Evolutionary conservation across 225 moss, liverwort and hornwort species (phyloP), one percentile per base, ranked within the genome.

Genomic region (Sphagnum contortum): DNA sequence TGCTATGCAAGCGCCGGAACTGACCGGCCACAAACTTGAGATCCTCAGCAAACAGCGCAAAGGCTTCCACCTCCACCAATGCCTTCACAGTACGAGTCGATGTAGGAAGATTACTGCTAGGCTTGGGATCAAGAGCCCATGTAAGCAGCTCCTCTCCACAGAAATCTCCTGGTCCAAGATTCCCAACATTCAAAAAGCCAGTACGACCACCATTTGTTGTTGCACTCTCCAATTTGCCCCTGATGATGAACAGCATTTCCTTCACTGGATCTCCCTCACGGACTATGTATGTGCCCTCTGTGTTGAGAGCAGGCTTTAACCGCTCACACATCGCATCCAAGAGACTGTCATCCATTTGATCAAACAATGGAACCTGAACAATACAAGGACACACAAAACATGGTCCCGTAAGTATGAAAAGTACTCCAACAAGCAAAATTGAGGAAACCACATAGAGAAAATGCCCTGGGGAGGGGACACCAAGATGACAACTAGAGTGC

Each of bases 71-170:
- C 83, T 95, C 95, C 64, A 81, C 75, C 64, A 86, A 62, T 5
- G 90, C 87, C 48, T 69, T 75, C 10, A 95, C 87, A 12, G 92
- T 87, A 11, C 90, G 92, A 0, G 95, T 92, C 47, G 95, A 95
- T 5, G 88, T 79, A 54, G 95, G 95, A 52, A 95, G 61, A 49
- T 84, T 89, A 63, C 67, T 84, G 68, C 88, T 90, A 5, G 92
- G 92, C 74, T 82, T 83, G 47, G 95, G 95, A 62, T 95, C 95
- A 67, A 95, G 74, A 56, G 95, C 95, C 95, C 95, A 95, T 0
- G 95, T 95, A 45, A 95, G 86, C 45, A 95, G 74, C 77, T 95
- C 95, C 77, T 95, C 95, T 55, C 95, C 95, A 59, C 95, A 95
- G 57, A 87, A 90, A 58, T 83, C 88, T 13, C 95, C 95, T 3